These are phyloP conservation scores for Cordyceps javanica DNA, from an alignment of 2,329 filamentous ascomycete species.

Conservation along the genomic window DNA sequence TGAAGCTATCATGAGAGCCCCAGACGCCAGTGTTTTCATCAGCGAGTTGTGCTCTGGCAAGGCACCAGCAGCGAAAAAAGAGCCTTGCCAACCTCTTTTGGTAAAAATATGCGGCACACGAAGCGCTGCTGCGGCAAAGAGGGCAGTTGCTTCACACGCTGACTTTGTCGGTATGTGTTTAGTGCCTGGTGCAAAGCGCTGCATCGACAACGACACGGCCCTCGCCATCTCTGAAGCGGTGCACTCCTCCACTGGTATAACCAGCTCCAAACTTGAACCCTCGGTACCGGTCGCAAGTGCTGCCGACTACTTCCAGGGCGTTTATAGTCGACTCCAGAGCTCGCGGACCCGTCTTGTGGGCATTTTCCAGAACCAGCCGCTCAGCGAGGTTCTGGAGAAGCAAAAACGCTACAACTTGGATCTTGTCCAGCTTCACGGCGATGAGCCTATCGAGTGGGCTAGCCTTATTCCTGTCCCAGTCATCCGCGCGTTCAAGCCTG, in stretches of 20 bases:
- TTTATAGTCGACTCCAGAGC: slow-evolving; percentile 41
- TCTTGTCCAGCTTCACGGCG: slow-evolving; percentile 86
- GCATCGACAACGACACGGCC: slow-evolving; percentile 72
- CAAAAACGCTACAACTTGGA: slow-evolving; percentile 74
- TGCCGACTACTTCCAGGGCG: slow-evolving; percentile 66
- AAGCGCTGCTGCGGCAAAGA: slow-evolving; percentile 69
- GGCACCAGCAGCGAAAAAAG: slow-evolving; percentile 28
- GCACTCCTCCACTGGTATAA: slow-evolving; percentile 55
- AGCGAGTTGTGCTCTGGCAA: slow-evolving; percentile 67
- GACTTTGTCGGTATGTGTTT: slow-evolving; percentile 92
- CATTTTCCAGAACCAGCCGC: slow-evolving; percentile 86
- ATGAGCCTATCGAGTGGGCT: slow-evolving; percentile 90
- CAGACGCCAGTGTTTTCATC: slow-evolving; percentile 78
- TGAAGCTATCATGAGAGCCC: slow-evolving; percentile 90
- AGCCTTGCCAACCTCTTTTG: slow-evolving; percentile 46
- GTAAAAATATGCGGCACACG: slow-evolving; percentile 97
- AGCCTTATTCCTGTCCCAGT: slow-evolving; percentile 86
- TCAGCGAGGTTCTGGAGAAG: slow-evolving; percentile 74
- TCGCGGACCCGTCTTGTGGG: slow-evolving; percentile 74
- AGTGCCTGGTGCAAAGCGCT: slow-evolving; percentile 73
- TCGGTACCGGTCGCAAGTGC: slow-evolving; percentile 28
- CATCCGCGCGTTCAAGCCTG: slow-evolving; percentile 76
- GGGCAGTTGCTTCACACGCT: slow-evolving; percentile 78
- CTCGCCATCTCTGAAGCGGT: slow-evolving; percentile 74
- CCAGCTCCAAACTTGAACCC: slow-evolving; percentile 27